Conservation (phyloP, 805 yeast genomes). For the Yarrowia alimentaria region DNA sequence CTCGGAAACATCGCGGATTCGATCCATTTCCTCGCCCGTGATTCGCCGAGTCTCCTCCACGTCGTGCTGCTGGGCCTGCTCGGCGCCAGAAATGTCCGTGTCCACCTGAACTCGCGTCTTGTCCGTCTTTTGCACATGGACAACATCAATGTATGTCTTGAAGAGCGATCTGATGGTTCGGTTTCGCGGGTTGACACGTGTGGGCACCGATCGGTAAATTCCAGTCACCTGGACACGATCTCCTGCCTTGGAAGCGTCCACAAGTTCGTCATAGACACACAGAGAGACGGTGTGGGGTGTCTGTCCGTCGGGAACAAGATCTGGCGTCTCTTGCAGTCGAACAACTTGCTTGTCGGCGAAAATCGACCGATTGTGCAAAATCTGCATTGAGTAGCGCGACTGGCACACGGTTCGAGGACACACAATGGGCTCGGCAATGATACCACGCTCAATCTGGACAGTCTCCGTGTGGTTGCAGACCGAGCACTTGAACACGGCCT, state of each 20-base stretch:
- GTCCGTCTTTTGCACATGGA: conserved; percentile 85
- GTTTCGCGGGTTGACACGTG: conserved; percentile 79
- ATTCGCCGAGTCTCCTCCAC: conserved; percentile 74
- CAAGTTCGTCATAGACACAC: conserved; percentile 93
- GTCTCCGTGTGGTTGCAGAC: conserved; percentile 91
- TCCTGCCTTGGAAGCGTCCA: conserved; percentile 93
- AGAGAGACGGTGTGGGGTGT: conserved; percentile 95
- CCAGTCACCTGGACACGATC: conserved; percentile 96
- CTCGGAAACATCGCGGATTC: conserved; percentile 58
- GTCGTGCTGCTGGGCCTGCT: conserved; percentile 50
- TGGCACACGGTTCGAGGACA: conserved; percentile 91
- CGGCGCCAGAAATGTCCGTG: conserved; percentile 53
- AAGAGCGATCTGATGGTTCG: conserved; percentile 78
- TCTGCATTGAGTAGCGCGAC: conserved; percentile 79
- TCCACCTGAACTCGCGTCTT: conserved; percentile 79
- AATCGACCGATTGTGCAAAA: conserved; percentile 86
- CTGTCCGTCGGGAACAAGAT: conserved; percentile 95
- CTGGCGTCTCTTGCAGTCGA: conserved; percentile 93
- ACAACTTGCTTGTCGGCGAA: conserved; percentile 96
- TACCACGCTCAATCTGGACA: conserved; percentile 92
- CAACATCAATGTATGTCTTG: conserved; percentile 92
- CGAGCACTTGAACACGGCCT: conserved; percentile 90
- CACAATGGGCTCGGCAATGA: conserved; percentile 85
- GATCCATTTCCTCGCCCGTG: conserved; percentile 64
- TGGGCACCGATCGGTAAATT: conserved; percentile 88